phyloP scores from a whole-genome alignment of 306 rosid species.

The Pterocarpus santalinus region DNA sequence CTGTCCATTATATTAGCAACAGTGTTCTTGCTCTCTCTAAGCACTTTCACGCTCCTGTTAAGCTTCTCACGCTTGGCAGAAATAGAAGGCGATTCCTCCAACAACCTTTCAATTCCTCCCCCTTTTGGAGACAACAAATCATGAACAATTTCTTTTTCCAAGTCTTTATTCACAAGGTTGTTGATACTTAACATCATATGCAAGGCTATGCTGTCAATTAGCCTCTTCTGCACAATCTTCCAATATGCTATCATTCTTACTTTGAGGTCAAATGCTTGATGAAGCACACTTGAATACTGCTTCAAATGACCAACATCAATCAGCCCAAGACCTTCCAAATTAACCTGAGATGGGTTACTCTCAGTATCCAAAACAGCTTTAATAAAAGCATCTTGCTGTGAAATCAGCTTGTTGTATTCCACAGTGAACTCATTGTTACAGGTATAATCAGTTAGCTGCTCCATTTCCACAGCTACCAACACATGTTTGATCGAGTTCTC shows the following conservation, averaged over 20 bases:
- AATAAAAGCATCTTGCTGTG: conserved; percentile 41
- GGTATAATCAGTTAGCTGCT: conserved; percentile 57
- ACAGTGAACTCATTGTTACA: conserved; percentile 50
- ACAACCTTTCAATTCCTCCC: conserved; percentile 58
- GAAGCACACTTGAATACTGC: conserved; percentile 3
- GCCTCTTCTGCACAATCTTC: conserved; percentile 60
- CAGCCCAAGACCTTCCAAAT: conserved; percentile 51
- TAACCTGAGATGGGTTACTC: not conserved
- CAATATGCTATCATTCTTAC: conserved; percentile 65
- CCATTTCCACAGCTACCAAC: conserved; percentile 58
- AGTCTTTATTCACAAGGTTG: conserved; percentile 47
- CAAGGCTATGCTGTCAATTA: conserved; percentile 55
- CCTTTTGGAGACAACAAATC: conserved; percentile 40
- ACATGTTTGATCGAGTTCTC: conserved; percentile 44
- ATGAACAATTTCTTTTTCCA: conserved; percentile 52
- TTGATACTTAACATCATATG: conserved; percentile 52
- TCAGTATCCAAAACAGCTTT: not conserved
- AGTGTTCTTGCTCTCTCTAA: conserved; percentile 48
- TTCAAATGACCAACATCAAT: conserved; percentile 49
- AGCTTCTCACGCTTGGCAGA: conserved; percentile 56
- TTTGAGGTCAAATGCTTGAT: conserved; percentile 62
- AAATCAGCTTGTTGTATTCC: conserved; percentile 49
- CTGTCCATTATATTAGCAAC: conserved; percentile 48
- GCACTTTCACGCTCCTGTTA: conserved; percentile 40
- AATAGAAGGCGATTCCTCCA: conserved; percentile 60